Conservation (phyloP, 139 green algal species). For the Tetraselmis striata region DNA sequence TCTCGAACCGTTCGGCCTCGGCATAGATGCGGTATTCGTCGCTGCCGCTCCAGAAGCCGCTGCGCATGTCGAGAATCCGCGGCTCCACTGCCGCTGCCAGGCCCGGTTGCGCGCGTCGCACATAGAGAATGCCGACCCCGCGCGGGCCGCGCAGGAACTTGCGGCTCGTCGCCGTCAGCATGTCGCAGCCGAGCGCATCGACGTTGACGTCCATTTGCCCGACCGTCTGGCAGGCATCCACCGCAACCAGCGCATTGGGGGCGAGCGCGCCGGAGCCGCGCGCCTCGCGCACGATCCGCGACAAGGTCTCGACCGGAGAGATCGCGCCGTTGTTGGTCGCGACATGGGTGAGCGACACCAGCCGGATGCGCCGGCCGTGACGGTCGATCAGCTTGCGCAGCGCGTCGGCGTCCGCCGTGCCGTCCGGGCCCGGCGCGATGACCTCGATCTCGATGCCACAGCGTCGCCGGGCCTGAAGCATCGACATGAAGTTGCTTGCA, state of each 20-base stretch:
- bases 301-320: too few relatives aligned
- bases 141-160: conserved; percentile 61
- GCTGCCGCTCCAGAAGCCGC: conserved; percentile 30
- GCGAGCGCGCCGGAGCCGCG: too few relatives aligned
- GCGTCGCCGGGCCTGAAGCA: conserved; percentile 38
- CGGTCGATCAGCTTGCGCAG: conserved; percentile 25
- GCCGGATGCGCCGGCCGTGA: too few relatives aligned
- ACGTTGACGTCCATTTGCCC: conserved; percentile 62
- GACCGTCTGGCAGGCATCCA: conserved; percentile 65
- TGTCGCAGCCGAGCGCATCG: conserved; percentile 44
- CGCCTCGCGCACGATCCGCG: too few relatives aligned
- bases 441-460: conserved; percentile 34
- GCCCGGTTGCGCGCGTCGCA: neutral
- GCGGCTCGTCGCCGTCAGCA: conserved; percentile 48
- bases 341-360: conserved; percentile 54
- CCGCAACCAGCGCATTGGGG: too few relatives aligned
- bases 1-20: neutral
- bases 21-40: too few relatives aligned
- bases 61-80: conserved; percentile 38
- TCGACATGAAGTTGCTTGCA: conserved; percentile 55
- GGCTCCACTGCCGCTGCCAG: conserved; percentile 49
- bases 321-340: too few relatives aligned
- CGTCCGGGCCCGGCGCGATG: conserved; percentile 37
- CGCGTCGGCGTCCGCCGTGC: conserved; percentile 32
- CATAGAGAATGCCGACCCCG: conserved; percentile 54